A percentile compares a stretch with the other conserved stretches of the same genome.
Conservation (phyloP, 257 asterid species). For the Petrea volubilis region DNA sequence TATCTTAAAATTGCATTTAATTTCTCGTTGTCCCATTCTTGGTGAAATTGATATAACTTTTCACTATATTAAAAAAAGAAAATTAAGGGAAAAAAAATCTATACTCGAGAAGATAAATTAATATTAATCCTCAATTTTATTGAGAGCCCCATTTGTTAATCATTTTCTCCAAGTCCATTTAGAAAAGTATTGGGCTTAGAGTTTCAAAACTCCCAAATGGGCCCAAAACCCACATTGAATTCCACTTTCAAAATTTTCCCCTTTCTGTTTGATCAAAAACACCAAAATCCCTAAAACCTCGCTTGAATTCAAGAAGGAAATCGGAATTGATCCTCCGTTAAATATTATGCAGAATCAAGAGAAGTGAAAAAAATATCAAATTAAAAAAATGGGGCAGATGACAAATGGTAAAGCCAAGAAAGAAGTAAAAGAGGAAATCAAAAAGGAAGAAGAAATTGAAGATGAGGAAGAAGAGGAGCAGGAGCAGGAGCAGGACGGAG, state of each 20-base stretch:
- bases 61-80: too few relatives aligned
- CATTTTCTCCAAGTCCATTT: background rate
- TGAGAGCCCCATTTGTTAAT: background rate
- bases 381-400: conserved; percentile 46
- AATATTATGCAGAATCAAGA: conserved; percentile 14
- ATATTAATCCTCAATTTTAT: too few relatives aligned
- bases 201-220: background rate
- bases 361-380: background rate
- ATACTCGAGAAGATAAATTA: background rate
- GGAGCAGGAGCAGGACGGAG: conserved; percentile 77
- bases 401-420: conserved; percentile 49
- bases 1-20: background rate
- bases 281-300: conserved; percentile 27
- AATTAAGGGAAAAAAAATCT: background rate
- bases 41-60: background rate
- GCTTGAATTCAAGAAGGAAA: background rate
- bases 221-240: background rate
- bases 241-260: background rate
- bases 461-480: conserved; percentile 36
- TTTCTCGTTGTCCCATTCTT: background rate
- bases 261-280: background rate
- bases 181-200: background rate
- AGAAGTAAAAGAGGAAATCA: conserved; percentile 41
- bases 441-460: conserved; percentile 36
- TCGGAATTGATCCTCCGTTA: background rate